These are phyloP conservation scores for Silene latifolia DNA, from an alignment of 148 eudicot species.

Conservation along the genomic window DNA sequence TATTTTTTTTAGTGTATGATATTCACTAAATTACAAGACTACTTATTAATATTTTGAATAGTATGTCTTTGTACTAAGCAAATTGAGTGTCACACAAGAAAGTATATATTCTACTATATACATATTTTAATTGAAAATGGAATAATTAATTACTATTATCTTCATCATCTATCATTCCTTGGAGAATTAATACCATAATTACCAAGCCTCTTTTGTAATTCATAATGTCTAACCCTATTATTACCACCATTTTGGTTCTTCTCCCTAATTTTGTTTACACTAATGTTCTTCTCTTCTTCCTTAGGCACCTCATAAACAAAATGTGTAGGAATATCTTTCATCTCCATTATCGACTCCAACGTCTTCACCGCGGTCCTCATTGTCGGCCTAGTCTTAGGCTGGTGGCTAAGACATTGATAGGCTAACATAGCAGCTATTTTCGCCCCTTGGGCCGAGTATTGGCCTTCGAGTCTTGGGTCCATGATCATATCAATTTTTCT, in stretches of 20 bases:
- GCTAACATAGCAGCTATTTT: slow-evolving; percentile 47
- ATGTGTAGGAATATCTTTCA: slow-evolving; percentile 40
- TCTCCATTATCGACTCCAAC: slow-evolving; percentile 34
- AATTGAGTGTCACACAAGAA: slow-evolving; percentile 1
- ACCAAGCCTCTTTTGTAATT: slow-evolving; percentile 29
- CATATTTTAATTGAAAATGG: neutral
- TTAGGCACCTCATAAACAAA: slow-evolving; percentile 43
- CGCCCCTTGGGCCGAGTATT: slow-evolving; percentile 51
- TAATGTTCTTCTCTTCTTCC: slow-evolving; percentile 6
- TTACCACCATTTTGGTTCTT: slow-evolving; percentile 6
- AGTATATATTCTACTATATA: neutral
- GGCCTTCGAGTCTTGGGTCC: slow-evolving; percentile 64
- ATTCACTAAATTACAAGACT: neutral
- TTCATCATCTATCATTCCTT: slow-evolving; percentile 11
- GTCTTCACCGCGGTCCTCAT: slow-evolving; percentile 47
- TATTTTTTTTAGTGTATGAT: too few relatives aligned
- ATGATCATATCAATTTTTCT: slow-evolving; percentile 39
- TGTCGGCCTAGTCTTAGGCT: slow-evolving; percentile 40
- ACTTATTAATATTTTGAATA: neutral
- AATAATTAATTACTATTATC: neutral
- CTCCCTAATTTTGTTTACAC: neutral
- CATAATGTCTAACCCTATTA: slow-evolving; percentile 34
- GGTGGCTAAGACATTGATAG: slow-evolving; percentile 49
- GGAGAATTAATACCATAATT: slow-evolving; percentile 19
- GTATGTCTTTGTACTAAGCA: neutral